Conservation (phyloP, 768 basidiomycete genomes). For the Mycena chlorophos region DNA sequence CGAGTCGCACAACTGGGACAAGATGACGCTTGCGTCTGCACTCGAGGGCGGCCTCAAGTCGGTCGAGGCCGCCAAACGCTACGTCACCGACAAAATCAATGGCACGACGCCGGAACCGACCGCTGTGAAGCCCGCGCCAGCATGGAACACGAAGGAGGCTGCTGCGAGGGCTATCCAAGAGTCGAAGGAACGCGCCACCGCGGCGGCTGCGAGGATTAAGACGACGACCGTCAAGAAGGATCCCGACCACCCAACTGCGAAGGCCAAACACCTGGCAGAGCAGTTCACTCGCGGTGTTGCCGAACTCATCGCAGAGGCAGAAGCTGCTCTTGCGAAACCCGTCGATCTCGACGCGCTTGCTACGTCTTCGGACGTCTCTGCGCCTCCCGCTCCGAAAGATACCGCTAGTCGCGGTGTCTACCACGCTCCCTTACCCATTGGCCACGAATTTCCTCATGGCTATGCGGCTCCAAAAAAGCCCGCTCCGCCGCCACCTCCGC, state of each 20-base stretch:
- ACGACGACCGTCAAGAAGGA: conserved; percentile 50
- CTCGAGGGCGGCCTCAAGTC: conserved; percentile 53
- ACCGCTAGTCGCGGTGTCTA: conserved; percentile 51
- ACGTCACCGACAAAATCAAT: conserved; percentile 52
- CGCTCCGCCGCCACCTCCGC: conserved; percentile 26
- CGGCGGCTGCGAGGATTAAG: conserved; percentile 47
- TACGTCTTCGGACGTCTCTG: conserved; percentile 27
- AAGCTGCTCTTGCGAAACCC: conserved; percentile 62
- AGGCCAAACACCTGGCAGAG: conserved; percentile 44
- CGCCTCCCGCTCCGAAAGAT: conserved; percentile 19
- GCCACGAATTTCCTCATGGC: conserved; percentile 92
- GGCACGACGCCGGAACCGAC: conserved; percentile 33
- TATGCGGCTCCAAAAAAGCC: conserved; percentile 58
- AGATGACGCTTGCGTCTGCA: conserved; percentile 61
- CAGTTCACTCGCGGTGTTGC: conserved; percentile 64
- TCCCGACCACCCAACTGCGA: conserved; percentile 26
- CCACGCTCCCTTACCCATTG: conserved; percentile 77
- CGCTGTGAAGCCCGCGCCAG: conserved; percentile 32
- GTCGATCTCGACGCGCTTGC: conserved; percentile 29
- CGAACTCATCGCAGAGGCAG: conserved; percentile 69
- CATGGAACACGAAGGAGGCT: conserved; percentile 32
- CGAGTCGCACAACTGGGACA: conserved; percentile 79
- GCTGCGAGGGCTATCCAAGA: conserved; percentile 41
- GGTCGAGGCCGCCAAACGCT: conserved; percentile 48
- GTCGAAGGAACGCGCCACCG: conserved; percentile 46